Evolutionary conservation across 768 basidiomycete species (phyloP).

Genomic region (Boletus sp.): DNA sequence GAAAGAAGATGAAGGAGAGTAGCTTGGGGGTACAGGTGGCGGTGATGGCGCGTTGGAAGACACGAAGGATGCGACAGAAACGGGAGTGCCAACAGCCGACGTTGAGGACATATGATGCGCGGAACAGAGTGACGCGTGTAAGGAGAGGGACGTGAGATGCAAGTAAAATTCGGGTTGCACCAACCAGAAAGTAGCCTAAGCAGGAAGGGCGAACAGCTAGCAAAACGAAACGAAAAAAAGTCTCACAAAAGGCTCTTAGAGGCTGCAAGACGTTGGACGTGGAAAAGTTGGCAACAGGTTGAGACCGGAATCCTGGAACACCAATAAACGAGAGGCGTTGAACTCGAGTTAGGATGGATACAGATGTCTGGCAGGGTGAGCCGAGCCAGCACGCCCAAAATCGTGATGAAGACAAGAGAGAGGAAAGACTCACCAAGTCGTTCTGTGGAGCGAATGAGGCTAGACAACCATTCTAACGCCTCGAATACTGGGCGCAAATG

Average conservation of each 20-base stretch:
- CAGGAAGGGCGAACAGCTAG: slow-evolving; percentile 2
- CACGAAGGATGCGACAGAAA: slow-evolving; percentile 4
- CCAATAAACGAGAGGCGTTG: background rate
- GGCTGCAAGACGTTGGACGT: background rate
- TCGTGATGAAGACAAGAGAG: background rate
- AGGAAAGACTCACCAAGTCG: slow-evolving; percentile 16
- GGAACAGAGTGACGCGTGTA: slow-evolving; percentile 6
- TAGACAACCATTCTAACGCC: slow-evolving; percentile 20
- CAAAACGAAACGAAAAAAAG: slow-evolving; percentile 2
- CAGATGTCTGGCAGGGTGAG: background rate
- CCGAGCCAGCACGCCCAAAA: background rate
- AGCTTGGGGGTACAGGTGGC: slow-evolving; percentile 2
- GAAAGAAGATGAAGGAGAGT: slow-evolving; percentile 6
- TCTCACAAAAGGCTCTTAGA: background rate
- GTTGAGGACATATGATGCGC: slow-evolving; percentile 23
- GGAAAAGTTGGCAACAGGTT: background rate
- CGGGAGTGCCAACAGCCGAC: slow-evolving; percentile 9
- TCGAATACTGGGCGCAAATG: slow-evolving; percentile 10
- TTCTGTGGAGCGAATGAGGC: slow-evolving; percentile 10
- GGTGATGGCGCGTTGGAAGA: slow-evolving; percentile 11
- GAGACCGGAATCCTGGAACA: background rate
- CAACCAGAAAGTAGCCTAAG: slow-evolving; percentile 3
- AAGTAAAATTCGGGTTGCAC: slow-evolving; percentile 1
- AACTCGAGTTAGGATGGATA: background rate
- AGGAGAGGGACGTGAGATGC: slow-evolving; percentile 7